phyloP scores from a whole-genome alignment of 2,329 filamentous ascomycete genomes.

The Apiospora kogelbergensis region DNA sequence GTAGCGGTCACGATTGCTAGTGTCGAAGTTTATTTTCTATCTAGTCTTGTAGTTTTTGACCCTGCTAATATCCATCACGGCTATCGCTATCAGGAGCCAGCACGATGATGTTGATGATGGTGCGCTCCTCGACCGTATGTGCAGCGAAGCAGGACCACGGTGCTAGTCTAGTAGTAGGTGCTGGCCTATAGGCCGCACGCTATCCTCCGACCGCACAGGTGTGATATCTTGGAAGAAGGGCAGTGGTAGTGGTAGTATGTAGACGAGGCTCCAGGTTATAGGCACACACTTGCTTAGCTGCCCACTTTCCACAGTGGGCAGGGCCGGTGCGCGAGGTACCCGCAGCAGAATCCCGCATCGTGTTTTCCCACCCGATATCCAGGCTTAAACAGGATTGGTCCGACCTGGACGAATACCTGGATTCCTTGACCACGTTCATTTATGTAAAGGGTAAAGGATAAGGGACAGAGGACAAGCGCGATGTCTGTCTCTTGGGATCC shows the following conservation, averaged over 20 bases:
- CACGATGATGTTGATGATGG: background rate
- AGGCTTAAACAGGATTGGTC: background rate
- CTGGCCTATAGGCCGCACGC: background rate
- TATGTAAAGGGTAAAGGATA: background rate
- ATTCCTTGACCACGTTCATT: background rate
- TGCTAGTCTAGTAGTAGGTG: background rate
- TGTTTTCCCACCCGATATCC: background rate
- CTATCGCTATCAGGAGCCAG: background rate
- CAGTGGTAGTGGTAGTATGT: background rate
- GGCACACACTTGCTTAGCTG: background rate
- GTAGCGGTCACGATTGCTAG: background rate
- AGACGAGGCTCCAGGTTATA: background rate
- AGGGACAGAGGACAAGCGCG: background rate
- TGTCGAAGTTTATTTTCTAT: constrained; percentile 1
- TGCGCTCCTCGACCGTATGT: background rate
- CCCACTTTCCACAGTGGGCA: background rate
- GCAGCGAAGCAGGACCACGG: background rate
- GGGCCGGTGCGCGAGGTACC: background rate
- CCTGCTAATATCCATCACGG: background rate
- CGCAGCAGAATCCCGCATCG: background rate
- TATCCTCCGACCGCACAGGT: background rate
- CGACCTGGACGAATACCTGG: background rate
- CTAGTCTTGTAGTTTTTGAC: background rate
- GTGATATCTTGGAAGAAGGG: background rate
- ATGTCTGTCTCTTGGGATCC: background rate